Conservation (phyloP, 768 basidiomycete species). For the Mrakia blollopis region DNA sequence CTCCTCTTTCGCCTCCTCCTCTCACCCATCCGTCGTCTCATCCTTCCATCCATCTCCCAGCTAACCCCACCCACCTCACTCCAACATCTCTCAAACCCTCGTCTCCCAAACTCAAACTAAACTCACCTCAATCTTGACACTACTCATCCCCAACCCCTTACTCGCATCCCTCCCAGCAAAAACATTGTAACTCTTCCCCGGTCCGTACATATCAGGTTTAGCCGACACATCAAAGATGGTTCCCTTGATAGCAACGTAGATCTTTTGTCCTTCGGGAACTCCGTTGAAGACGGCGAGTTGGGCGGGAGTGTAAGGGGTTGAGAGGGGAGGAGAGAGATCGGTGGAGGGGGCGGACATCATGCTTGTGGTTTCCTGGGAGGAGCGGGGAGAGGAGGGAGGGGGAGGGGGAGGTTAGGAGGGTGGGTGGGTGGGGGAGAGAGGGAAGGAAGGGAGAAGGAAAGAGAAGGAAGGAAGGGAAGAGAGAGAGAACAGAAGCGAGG, state of each 20-base stretch:
- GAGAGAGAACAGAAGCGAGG: not conserved
- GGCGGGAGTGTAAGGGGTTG: constrained; percentile 68
- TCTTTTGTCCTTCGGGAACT: constrained; percentile 58
- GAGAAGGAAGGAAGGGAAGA: not conserved
- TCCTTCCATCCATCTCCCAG: not conserved
- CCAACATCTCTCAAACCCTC: not conserved
- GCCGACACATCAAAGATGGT: constrained; percentile 82
- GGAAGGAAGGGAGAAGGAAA: not conserved
- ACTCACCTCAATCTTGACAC: constrained; percentile 28
- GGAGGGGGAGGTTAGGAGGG: no score
- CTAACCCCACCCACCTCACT: not conserved
- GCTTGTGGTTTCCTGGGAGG: constrained; percentile 23
- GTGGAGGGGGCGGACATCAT: constrained; percentile 33
- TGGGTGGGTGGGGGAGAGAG: no score
- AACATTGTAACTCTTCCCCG: constrained; percentile 61
- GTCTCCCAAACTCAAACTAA: not conserved
- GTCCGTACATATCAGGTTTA: constrained; percentile 84
- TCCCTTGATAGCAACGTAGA: constrained; percentile 91
- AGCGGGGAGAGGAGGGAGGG: not conserved
- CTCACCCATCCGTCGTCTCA: not conserved
- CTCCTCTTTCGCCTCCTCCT: no score
- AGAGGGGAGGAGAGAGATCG: constrained; percentile 55
- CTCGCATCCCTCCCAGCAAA: constrained; percentile 96
- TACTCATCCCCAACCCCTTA: constrained; percentile 57
- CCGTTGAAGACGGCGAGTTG: constrained; percentile 71